phyloP scores from a whole-genome alignment of 23 red algal genomes.

The Gracilaria vermiculophylla region DNA sequence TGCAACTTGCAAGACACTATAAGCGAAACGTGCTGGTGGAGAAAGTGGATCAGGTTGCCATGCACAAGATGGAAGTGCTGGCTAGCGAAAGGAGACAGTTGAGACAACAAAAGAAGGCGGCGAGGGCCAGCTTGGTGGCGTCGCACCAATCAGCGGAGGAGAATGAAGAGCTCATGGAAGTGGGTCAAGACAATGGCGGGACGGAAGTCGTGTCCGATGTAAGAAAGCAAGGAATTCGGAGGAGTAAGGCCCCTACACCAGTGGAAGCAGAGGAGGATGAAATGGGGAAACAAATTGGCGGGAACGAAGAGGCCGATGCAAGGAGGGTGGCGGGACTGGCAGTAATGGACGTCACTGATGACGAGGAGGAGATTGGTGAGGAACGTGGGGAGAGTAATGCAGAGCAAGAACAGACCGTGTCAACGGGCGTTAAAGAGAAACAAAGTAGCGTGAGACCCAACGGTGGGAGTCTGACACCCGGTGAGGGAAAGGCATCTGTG shows the following conservation, averaged over 20 bases:
- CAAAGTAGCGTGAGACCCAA: background rate
- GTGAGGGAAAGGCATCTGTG: background rate
- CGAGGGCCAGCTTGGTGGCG: background rate
- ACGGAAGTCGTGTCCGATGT: background rate
- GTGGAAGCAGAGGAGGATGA: background rate
- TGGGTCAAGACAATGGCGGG: background rate
- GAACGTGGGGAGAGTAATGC: background rate
- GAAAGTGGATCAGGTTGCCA: conserved; percentile 62
- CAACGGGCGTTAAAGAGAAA: background rate
- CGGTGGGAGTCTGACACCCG: background rate
- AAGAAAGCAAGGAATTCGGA: background rate
- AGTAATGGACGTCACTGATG: conserved; percentile 38
- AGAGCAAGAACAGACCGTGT: background rate
- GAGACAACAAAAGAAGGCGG: background rate
- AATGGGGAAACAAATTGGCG: background rate
- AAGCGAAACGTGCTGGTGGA: conserved; percentile 41
- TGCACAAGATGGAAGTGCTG: conserved; percentile 27
- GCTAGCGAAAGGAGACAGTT: background rate
- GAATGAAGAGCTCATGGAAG: background rate
- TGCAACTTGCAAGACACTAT: conserved; percentile 74
- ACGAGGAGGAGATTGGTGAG: conserved; percentile 22
- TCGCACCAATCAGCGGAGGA: background rate
- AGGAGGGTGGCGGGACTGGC: background rate
- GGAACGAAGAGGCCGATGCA: background rate
- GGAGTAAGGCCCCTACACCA: background rate